Percentiles rank a stretch among this genome's conserved stretches.
Conservation (phyloP, 371 early-diverging fungal species). For the Umbelopsis sp. region DNA sequence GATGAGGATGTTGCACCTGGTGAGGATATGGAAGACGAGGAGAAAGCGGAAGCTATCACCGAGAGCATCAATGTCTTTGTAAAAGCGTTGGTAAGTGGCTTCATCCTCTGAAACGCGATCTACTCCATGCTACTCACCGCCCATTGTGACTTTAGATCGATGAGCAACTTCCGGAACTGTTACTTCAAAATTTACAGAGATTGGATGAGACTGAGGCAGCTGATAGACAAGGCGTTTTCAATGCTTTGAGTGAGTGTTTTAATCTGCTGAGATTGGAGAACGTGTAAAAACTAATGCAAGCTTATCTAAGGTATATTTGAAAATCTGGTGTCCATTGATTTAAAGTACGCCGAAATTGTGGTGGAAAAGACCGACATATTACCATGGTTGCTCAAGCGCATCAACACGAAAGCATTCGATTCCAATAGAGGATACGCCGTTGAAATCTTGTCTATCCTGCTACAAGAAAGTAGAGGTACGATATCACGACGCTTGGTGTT, state of each 20-base stretch:
- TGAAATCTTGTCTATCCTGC: constrained; percentile 84
- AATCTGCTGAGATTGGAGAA: no score
- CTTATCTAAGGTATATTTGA: constrained; percentile 79
- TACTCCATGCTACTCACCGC: not conserved
- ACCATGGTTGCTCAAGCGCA: constrained; percentile 74
- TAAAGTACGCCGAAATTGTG: constrained; percentile 65
- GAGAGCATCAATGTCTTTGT: constrained; percentile 73
- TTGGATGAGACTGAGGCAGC: constrained; percentile 79
- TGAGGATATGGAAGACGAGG: constrained; percentile 54
- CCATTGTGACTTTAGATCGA: constrained; percentile 49
- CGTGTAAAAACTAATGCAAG: constrained; percentile 28
- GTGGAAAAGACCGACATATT: constrained; percentile 67
- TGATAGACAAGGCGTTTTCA: constrained; percentile 88
- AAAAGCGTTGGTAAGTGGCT: constrained; percentile 59
- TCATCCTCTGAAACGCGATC: not conserved
- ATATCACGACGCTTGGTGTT: not conserved
- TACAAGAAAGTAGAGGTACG: constrained; percentile 72
- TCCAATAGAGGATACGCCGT: constrained; percentile 86
- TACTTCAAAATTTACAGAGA: constrained; percentile 80
- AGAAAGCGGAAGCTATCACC: constrained; percentile 66
- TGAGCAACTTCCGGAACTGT: constrained; percentile 71
- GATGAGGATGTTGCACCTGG: constrained; percentile 85
- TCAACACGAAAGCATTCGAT: constrained; percentile 64
- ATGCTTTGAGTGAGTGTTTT: constrained; percentile 62
- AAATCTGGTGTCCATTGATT: constrained; percentile 79